A percentile compares a stretch with the other conserved stretches of the same genome.
Evolutionary conservation across 495 filamentous ascomycete genomes (phyloP).

Genomic region (Penicillium alfredii): DNA sequence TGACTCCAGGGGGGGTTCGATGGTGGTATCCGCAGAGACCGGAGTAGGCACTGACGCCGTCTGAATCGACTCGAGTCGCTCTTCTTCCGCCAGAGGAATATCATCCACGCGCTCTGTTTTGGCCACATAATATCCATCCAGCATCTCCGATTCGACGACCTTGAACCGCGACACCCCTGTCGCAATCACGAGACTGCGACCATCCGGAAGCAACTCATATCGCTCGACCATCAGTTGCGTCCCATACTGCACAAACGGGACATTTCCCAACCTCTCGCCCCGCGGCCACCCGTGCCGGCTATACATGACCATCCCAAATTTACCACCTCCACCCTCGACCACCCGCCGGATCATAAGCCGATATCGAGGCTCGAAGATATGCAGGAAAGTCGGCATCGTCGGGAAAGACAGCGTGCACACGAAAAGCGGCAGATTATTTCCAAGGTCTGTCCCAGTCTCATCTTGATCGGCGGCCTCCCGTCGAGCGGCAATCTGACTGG

Average conservation of each 20-base stretch:
- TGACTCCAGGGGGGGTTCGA: slow-evolving; percentile 42
- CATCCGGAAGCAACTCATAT: slow-evolving; percentile 67
- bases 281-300: slow-evolving; percentile 52
- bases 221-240: slow-evolving; percentile 70
- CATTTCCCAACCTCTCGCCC: slow-evolving; percentile 48
- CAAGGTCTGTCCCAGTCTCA: slow-evolving; percentile 40
- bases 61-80: slow-evolving; percentile 62
- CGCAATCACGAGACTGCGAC: slow-evolving; percentile 72
- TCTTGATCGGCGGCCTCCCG: slow-evolving; percentile 49
- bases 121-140: slow-evolving; percentile 75
- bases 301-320: slow-evolving; percentile 80
- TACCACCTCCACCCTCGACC: slow-evolving; percentile 58
- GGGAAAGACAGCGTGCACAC: slow-evolving; percentile 78
- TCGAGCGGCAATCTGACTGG: slow-evolving; percentile 55
- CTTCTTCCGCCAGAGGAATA: slow-evolving; percentile 74
- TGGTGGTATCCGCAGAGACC: slow-evolving; percentile 11
- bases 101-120: slow-evolving; percentile 71
- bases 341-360: slow-evolving; percentile 80
- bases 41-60: slow-evolving; percentile 31
- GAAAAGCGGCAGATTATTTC: slow-evolving; percentile 66
- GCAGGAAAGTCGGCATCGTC: slow-evolving; percentile 74
- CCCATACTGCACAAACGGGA: slow-evolving; percentile 66
- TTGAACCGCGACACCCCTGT: slow-evolving; percentile 70
- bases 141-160: slow-evolving; percentile 52
- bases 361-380: slow-evolving; percentile 90